Evolutionary conservation across 169 alveolate genomes (phyloP), one percentile per base, ranked within the genome.

Genomic region (Plasmodium gonderi): DNA sequence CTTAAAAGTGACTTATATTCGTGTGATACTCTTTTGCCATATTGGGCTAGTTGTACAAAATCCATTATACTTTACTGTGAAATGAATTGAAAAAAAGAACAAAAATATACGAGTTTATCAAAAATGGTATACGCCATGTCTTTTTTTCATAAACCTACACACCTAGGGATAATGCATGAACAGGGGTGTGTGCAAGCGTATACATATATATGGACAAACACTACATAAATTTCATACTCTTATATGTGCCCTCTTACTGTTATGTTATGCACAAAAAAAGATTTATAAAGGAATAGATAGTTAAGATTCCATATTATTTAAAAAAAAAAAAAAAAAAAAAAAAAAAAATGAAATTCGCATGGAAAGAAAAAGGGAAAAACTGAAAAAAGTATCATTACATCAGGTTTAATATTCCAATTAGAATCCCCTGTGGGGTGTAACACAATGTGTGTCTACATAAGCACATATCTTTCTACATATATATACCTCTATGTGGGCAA

Each of bases 1-100:
- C 85, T 85, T 76, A 85, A 23, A 65, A 74, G 79, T 8, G 29
- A 20, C 72, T 85, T 85, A 36, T 85, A 85, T 2, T 85, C 92
- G 38, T 31, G 65, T 4, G 87, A 74, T 4, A 75, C 17, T 33
- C 26, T 65, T 26, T 20, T 60, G 69, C 69, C 69, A 54, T 75
- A 77, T 33, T 85, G 26, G 38, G 26, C 60, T 38, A 85, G 78
- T 42, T 85, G 64, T 77, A 38, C 36, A 5, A 85, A 60, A 23
- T 72, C 78, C 92, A 85, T 85, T 4, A 20, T 42, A 40, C 14
- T 75, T 54, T 72, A 33, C n/a, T 17, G 26, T 49, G 44, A 33
- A 38, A 49, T 31, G 29, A 20, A 23, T 42, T 42, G 9, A 49
- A 54, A n/a, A 64, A 36, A 79, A 47, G 49, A 47, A 12, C 12